phyloP scores from a whole-genome alignment of 2,329 filamentous ascomycete species.

The Blumeria hordei region DNA sequence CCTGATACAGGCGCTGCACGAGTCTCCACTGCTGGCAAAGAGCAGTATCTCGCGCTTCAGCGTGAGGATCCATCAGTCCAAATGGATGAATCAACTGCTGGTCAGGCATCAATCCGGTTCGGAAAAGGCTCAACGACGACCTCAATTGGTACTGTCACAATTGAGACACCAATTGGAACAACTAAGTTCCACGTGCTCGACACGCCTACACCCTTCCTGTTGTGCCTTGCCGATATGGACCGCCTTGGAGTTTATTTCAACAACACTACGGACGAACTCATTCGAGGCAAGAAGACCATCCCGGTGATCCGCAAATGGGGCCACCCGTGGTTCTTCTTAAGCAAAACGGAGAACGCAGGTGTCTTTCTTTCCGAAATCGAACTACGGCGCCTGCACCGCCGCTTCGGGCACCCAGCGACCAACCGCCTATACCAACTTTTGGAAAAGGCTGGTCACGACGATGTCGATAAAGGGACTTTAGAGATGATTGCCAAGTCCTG shows the following conservation, averaged over 20 bases:
- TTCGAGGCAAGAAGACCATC: background rate
- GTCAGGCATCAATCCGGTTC: background rate
- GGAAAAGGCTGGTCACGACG: background rate
- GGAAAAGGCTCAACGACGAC: background rate
- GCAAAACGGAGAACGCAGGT: background rate
- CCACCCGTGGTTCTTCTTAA: background rate
- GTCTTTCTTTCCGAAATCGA: background rate
- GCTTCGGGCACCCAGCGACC: background rate
- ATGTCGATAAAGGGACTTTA: background rate
- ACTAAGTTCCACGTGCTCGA: background rate
- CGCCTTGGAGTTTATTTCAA: background rate
- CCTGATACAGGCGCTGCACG: background rate
- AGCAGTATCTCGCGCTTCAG: background rate
- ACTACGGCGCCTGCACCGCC: background rate
- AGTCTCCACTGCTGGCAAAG: background rate
- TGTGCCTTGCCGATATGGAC: background rate
- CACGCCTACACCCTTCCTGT: background rate
- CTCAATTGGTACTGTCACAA: background rate
- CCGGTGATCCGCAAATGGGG: background rate
- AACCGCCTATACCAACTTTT: background rate
- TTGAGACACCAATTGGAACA: background rate
- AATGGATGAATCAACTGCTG: background rate
- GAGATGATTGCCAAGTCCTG: background rate
- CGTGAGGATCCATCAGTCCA: background rate
- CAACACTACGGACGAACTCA: background rate